These are phyloP conservation scores for Funneliformis geosporum DNA, from an alignment of 192 early-diverging fungal species.

Conservation along the genomic window DNA sequence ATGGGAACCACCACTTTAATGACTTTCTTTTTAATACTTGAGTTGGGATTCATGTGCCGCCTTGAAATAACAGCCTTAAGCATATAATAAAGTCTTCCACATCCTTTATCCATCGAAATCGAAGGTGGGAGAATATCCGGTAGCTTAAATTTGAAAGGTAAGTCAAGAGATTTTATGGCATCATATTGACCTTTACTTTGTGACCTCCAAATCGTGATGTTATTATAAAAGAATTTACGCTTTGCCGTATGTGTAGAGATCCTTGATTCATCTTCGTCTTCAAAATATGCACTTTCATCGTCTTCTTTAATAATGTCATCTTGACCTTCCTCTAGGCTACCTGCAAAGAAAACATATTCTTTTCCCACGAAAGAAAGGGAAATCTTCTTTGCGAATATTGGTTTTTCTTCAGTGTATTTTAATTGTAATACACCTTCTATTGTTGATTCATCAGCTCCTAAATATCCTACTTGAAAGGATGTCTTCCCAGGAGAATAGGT, in stretches of 20 bases:
- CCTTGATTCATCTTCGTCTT: too few species aligned
- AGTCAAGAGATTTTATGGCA: neutral
- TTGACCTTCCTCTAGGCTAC: neutral
- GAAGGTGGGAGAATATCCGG: conserved; percentile 18
- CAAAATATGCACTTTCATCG: neutral
- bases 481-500: neutral
- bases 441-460: neutral
- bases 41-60: neutral
- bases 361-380: neutral
- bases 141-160: conserved; percentile 18
- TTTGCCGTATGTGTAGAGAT: neutral
- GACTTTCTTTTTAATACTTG: neutral
- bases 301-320: neutral
- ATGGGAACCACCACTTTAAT: neutral
- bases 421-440: conserved; percentile 1
- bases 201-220: neutral
- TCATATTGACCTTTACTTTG: conserved; percentile 25
- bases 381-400: conserved; percentile 11
- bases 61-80: conserved; percentile 10
- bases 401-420: neutral
- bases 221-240: neutral
- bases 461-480: conserved; percentile 15
- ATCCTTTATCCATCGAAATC: neutral
- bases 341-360: neutral
- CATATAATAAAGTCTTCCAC: conserved; percentile 22